Evolutionary conservation across 768 basidiomycete species (phyloP), one percentile per base, ranked within the genome.

Genomic region (Macrolepiota dolichaula): DNA sequence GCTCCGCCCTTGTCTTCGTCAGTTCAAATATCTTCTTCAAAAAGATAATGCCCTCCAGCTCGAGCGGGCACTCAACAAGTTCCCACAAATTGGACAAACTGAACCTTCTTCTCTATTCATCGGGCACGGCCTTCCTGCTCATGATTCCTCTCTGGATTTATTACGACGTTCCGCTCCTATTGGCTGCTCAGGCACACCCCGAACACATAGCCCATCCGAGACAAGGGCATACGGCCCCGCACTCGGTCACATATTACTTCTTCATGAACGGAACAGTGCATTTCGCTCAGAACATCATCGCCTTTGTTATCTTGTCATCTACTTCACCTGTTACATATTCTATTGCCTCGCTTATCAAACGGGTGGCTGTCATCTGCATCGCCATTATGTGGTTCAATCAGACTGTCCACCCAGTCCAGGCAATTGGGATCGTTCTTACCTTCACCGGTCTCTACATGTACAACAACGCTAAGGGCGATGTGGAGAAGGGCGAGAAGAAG

Each of bases 21-120:
- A 91, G 90, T 66, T 96, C 94, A 64, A 99, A 99, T 75, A 98
- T 99, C 68, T 97, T 96, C 74, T 98, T 96, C 84, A 99, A 99
- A 77, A 98, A 96, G 79, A 88, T 98, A 64, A 89, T 99, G 84
- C 97, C 97, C 1, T 80, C 83, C 7, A 80, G 80, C 55, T 69
- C 75, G 4, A 76, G 78, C 22, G 75, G 76, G 35, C 61, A 75
- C 19, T 68, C 77, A 4, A 68, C 69, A 61, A 74, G 79, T 1
- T 74, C 83, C 3, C 89, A 90, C 71, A 94, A 94, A 74, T 83
- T 99, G 36, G 97, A 99, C 82, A 98, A 98, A 79, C 84, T 98
- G 68, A 98, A 98, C 75, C 81, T 99, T 10, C 79, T 99, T 25
- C 84, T 97, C 67, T 99, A 96, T 76, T 97, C 96, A 2, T 93